Percentiles rank a stretch among this genome's conserved stretches.
These are phyloP conservation scores for Colletotrichum limetticola DNA, from an alignment of 2,329 filamentous ascomycete genomes.

Conservation along the genomic window DNA sequence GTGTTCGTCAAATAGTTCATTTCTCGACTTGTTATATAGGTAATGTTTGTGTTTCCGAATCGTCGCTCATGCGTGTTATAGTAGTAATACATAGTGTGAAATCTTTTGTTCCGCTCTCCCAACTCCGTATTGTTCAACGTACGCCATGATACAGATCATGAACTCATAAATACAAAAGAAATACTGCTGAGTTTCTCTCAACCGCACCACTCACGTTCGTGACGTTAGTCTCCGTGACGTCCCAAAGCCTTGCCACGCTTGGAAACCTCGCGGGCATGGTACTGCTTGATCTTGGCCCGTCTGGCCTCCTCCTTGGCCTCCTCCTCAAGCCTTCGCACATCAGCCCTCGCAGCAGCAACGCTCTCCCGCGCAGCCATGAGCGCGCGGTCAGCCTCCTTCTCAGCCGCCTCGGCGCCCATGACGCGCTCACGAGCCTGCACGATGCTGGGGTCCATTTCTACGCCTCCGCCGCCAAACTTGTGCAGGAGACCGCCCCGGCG, in stretches of 20 bases:
- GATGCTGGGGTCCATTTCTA: constrained; percentile 71
- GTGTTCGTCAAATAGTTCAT: background rate
- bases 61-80: background rate
- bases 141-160: background rate
- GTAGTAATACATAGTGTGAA: constrained; percentile 9
- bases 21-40: background rate
- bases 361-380: constrained; percentile 66
- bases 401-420: constrained; percentile 69
- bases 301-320: constrained; percentile 75
- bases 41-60: background rate
- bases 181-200: background rate
- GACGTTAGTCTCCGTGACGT: constrained; percentile 46
- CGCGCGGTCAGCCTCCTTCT: constrained; percentile 73
- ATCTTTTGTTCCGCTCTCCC: background rate
- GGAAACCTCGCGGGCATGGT: constrained; percentile 71
- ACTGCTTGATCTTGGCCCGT: constrained; percentile 74
- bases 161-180: background rate
- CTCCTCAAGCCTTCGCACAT: constrained; percentile 70
- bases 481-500: constrained; percentile 53
- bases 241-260: constrained; percentile 78
- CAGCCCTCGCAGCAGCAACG: constrained; percentile 71
- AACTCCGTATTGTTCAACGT: background rate
- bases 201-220: background rate
- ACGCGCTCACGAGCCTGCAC: constrained; percentile 70
- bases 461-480: constrained; percentile 54